These are phyloP conservation scores for Beta lomatogona DNA, from an alignment of 179 eudicot genomes.

Conservation along the genomic window DNA sequence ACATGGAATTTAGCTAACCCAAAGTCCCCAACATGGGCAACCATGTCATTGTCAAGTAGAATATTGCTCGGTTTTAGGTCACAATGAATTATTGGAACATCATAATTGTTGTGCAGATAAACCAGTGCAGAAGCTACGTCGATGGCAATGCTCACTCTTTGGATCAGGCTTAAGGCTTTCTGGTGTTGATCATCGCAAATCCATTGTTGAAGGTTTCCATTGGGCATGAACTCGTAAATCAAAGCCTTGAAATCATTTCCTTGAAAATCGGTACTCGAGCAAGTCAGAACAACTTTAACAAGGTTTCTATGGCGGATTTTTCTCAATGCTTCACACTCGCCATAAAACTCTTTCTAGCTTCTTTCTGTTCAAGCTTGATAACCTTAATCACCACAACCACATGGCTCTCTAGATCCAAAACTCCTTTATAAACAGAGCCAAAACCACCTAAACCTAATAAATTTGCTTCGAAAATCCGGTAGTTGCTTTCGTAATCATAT, in stretches of 20 bases:
- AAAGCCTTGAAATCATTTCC: conserved; percentile 22
- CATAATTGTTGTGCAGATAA: conserved; percentile 7
- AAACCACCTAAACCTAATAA: conserved; percentile 22
- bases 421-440: conserved; percentile 11
- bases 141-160: conserved; percentile 11
- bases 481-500: conserved; percentile 22
- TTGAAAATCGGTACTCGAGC: conserved; percentile 23
- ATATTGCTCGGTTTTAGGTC: conserved; percentile 19
- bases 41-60: conserved; percentile 24
- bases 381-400: conserved; percentile 19
- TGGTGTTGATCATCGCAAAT: background rate
- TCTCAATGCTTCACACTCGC: conserved; percentile 28
- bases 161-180: background rate
- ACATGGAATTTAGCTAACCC: conserved; percentile 18
- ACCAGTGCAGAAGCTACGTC: conserved; percentile 18
- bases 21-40: conserved; percentile 25
- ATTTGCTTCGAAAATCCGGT: conserved; percentile 12
- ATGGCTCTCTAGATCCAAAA: background rate
- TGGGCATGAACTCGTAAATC: conserved; percentile 20
- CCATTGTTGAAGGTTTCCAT: conserved; percentile 17
- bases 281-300: conserved; percentile 11
- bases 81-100: conserved; percentile 17
- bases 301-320: conserved; percentile 17
- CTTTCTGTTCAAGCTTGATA: background rate
- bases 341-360: conserved; percentile 12